These are phyloP conservation scores for Canariomyces notabilis DNA, from an alignment of 2,329 filamentous ascomycete species.

Conservation along the genomic window DNA sequence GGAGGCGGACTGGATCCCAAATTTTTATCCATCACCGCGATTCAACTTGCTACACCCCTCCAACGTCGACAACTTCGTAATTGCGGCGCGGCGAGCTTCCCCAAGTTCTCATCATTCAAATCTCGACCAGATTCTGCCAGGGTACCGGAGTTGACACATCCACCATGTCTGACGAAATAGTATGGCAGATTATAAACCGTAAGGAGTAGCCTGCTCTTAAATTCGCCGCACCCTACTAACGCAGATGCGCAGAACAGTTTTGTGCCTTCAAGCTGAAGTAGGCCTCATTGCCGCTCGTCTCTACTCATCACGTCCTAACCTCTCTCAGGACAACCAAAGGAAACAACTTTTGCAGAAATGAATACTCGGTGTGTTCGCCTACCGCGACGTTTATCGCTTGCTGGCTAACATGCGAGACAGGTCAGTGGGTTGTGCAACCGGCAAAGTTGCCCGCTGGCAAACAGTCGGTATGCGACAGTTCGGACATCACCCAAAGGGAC, in stretches of 20 bases:
- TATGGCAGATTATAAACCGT: constrained; percentile 92
- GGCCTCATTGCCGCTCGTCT: constrained; percentile 28
- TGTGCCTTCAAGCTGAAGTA: constrained; percentile 94
- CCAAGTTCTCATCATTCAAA: background rate
- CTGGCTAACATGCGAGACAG: constrained; percentile 10
- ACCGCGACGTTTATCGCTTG: background rate
- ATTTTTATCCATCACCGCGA: constrained; percentile 11
- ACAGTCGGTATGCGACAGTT: constrained; percentile 88
- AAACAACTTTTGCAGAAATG: constrained; percentile 93
- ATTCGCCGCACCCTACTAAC: constrained; percentile 57
- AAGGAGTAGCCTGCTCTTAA: constrained; percentile 28
- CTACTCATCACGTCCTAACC: constrained; percentile 1
- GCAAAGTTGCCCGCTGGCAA: constrained; percentile 85
- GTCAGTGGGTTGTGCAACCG: constrained; percentile 44
- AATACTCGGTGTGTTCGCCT: constrained; percentile 62
- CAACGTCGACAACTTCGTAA: background rate
- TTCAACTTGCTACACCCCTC: constrained; percentile 10
- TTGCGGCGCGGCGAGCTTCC: background rate
- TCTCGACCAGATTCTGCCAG: background rate
- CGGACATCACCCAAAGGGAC: constrained; percentile 70
- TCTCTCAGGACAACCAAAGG: constrained; percentile 57
- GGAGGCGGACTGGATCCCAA: constrained; percentile 6
- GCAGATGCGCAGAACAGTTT: constrained; percentile 25
- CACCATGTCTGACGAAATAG: constrained; percentile 88
- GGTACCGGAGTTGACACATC: constrained; percentile 7